These are phyloP conservation scores for Cryphonectria japonica DNA, from an alignment of 2,329 filamentous ascomycete species.

Conservation along the genomic window DNA sequence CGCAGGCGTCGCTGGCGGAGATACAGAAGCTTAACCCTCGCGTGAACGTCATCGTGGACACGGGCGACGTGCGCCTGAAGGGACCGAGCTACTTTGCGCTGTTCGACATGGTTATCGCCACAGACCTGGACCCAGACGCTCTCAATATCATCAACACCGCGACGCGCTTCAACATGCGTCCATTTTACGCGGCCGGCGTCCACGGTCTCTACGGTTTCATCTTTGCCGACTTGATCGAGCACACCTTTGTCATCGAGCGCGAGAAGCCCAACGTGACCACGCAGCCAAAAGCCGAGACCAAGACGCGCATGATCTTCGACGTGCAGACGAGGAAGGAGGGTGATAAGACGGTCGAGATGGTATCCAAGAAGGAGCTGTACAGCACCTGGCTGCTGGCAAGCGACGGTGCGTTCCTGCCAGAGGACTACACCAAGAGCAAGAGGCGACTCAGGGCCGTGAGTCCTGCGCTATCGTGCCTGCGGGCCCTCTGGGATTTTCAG, in stretches of 20 bases:
- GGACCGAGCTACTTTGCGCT: constrained; percentile 73
- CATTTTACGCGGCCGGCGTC: constrained; percentile 86
- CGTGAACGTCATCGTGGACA: constrained; percentile 75
- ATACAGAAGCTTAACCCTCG: constrained; percentile 88
- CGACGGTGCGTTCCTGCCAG: constrained; percentile 71
- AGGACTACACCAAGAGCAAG: constrained; percentile 69
- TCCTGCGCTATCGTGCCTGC: constrained; percentile 81
- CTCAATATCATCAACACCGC: constrained; percentile 83
- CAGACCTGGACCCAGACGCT: constrained; percentile 77
- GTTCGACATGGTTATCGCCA: constrained; percentile 89
- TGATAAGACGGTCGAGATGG: constrained; percentile 76
- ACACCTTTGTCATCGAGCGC: constrained; percentile 88
- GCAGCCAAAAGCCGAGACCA: constrained; percentile 66
- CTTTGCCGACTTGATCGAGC: constrained; percentile 88
- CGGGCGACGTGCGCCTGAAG: constrained; percentile 68
- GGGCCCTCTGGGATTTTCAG: constrained; percentile 89
- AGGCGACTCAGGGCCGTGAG: constrained; percentile 77
- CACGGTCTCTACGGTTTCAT: constrained; percentile 95
- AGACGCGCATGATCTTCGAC: constrained; percentile 75
- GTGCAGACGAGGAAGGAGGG: constrained; percentile 73
- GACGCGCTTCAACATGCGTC: constrained; percentile 74
- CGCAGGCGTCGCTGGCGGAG: constrained; percentile 75
- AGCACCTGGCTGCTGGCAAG: constrained; percentile 84
- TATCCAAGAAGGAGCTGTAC: constrained; percentile 91
- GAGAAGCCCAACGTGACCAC: constrained; percentile 76